Conservation (phyloP, 2,329 filamentous ascomycete genomes). For the Colletotrichum spaethianum region DNA sequence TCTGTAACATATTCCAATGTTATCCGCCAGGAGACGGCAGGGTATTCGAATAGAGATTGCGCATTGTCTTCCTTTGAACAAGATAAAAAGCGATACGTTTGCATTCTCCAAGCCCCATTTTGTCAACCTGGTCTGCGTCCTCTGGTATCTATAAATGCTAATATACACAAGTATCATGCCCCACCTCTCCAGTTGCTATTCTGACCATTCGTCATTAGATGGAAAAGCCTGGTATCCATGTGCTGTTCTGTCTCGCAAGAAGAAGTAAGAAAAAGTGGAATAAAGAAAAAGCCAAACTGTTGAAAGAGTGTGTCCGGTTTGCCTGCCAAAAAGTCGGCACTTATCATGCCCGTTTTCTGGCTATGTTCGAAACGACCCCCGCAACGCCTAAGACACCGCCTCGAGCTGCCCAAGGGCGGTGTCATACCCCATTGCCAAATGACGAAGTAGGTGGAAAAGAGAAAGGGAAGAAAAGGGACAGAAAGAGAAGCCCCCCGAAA, state of each 20-base stretch:
- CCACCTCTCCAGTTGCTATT: conserved; percentile 7
- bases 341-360: conserved; percentile 3
- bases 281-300: background rate
- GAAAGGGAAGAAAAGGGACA: conserved; percentile 3
- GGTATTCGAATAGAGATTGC: background rate
- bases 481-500: background rate
- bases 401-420: conserved; percentile 4
- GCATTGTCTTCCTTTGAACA: background rate
- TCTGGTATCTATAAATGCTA: conserved; percentile 43
- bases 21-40: background rate
- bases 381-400: conserved; percentile 30
- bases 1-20: background rate
- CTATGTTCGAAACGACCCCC: background rate
- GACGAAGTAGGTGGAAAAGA: conserved; percentile 15
- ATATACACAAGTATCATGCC: conserved; percentile 29
- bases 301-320: background rate
- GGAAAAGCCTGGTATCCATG: conserved; percentile 2
- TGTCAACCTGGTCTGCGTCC: conserved; percentile 16
- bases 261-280: conserved; percentile 5
- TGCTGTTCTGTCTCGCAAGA: conserved; percentile 15
- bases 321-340: background rate
- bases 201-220: conserved; percentile 30
- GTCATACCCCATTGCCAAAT: conserved; percentile 14
- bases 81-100: background rate
- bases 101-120: background rate